Evolutionary conservation across 23 red algal species (phyloP).

Genomic region (Rhodosorus marinus): DNA sequence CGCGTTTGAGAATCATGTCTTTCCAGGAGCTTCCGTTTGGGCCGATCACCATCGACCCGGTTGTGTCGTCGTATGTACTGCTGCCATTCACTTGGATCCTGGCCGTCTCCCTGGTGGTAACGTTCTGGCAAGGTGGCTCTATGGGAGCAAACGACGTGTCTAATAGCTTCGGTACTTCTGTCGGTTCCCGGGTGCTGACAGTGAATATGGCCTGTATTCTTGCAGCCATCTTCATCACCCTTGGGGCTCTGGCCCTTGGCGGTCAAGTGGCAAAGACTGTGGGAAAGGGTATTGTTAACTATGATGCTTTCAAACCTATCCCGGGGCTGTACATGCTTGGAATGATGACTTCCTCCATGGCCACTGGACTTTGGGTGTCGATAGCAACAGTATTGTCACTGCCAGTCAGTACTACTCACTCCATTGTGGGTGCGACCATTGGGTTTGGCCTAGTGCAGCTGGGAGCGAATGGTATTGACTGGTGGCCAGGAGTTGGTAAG

Average conservation of each 20-base stretch:
- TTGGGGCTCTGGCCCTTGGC: slow-evolving; percentile 40
- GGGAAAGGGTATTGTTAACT: not conserved
- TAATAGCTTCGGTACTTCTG: slow-evolving; percentile 79
- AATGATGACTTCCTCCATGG: not conserved
- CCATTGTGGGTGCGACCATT: slow-evolving; percentile 51
- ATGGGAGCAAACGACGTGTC: slow-evolving; percentile 93
- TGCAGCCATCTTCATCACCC: slow-evolving; percentile 34
- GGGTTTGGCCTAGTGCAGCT: slow-evolving; percentile 34
- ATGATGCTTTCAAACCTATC: not conserved
- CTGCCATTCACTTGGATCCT: not conserved
- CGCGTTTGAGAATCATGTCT: too few species aligned
- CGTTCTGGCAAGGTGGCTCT: not conserved
- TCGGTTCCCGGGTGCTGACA: slow-evolving; percentile 45
- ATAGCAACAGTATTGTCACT: slow-evolving; percentile 43
- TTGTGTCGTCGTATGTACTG: too few species aligned
- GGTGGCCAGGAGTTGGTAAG: slow-evolving; percentile 33
- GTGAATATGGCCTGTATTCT: slow-evolving; percentile 41
- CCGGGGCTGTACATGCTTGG: not conserved
- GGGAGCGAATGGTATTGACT: slow-evolving; percentile 11
- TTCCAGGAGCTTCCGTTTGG: too few species aligned
- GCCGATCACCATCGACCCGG: too few species aligned
- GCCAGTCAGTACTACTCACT: slow-evolving; percentile 77
- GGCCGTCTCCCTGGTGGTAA: not conserved
- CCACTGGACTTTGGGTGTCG: slow-evolving; percentile 27
- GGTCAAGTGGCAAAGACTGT: slow-evolving; percentile 52